Conservation (phyloP, 2,329 filamentous ascomycete genomes). For the Cladosporium sp. region DNA sequence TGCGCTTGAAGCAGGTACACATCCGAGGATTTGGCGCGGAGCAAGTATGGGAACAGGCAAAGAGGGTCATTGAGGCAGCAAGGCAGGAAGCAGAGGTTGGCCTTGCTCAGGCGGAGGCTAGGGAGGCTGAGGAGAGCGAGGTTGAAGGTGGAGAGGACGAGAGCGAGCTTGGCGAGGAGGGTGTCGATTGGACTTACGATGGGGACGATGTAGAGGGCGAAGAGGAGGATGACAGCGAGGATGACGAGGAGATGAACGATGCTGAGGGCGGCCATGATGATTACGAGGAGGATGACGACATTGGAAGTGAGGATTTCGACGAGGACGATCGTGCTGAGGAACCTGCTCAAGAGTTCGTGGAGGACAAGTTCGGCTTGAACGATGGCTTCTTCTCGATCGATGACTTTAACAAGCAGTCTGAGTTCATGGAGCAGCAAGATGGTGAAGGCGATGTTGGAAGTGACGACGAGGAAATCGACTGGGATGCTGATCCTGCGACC, state of each 20-base stretch:
- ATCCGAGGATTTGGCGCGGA: constrained; percentile 80
- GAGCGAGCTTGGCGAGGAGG: constrained; percentile 31
- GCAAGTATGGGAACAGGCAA: constrained; percentile 93
- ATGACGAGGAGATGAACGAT: constrained; percentile 26
- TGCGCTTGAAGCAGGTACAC: constrained; percentile 80
- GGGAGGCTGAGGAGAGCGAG: constrained; percentile 22
- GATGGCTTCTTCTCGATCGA: constrained; percentile 98
- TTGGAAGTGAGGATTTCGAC: constrained; percentile 33
- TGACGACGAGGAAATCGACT: constrained; percentile 85
- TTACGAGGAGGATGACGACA: constrained; percentile 41
- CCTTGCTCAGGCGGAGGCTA: constrained; percentile 34
- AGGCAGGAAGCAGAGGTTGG: constrained; percentile 50
- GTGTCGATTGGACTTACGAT: constrained; percentile 35
- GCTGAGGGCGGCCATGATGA: constrained; percentile 33
- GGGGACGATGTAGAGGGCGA: constrained; percentile 36
- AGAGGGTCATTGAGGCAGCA: constrained; percentile 69
- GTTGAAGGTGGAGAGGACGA: constrained; percentile 28
- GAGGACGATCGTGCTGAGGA: constrained; percentile 48
- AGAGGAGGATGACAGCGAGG: constrained; percentile 31
- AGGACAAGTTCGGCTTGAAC: constrained; percentile 81
- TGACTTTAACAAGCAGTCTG: constrained; percentile 91
- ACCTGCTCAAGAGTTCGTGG: constrained; percentile 54
- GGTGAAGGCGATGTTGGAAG: constrained; percentile 71
- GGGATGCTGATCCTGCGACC: constrained; percentile 71
- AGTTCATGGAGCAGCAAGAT: constrained; percentile 84